Conservation (phyloP, 345 rosid species). For the Pugionium dolabratum region DNA sequence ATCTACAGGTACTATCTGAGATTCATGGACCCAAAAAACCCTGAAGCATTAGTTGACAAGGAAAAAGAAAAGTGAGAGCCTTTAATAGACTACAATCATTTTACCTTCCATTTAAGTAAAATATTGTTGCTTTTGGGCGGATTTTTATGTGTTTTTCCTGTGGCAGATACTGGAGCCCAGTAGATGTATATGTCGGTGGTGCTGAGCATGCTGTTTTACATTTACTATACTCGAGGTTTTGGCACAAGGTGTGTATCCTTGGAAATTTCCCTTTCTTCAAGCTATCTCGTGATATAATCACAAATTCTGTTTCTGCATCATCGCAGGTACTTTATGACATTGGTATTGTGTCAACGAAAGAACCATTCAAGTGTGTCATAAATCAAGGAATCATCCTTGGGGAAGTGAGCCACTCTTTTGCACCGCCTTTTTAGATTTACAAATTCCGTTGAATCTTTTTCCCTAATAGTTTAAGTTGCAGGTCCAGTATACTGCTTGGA, state of each 20-base stretch:
- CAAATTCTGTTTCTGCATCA: constrained; percentile 29
- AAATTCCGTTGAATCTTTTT: constrained; percentile 13
- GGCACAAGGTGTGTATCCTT: constrained; percentile 77
- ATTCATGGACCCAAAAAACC: constrained; percentile 88
- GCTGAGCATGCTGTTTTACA: constrained; percentile 99
- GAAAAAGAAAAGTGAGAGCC: constrained; percentile 70
- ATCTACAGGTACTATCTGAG: constrained; percentile 88
- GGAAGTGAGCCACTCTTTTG: constrained; percentile 55
- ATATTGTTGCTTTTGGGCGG: not conserved
- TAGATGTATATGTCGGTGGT: constrained; percentile 94
- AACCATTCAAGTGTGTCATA: constrained; percentile 95
- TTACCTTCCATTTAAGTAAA: not conserved
- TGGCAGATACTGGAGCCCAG: constrained; percentile 88
- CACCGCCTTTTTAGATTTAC: not conserved
- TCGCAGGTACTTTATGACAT: constrained; percentile 86
- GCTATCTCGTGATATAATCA: constrained; percentile 12
- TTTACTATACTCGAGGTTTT: constrained; percentile 88
- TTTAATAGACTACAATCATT: constrained; percentile 2
- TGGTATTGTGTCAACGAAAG: constrained; percentile 87
- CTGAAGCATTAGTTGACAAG: constrained; percentile 70
- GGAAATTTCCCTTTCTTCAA: constrained; percentile 3
- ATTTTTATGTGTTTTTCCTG: constrained; percentile 14
- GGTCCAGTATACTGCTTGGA: constrained; percentile 85
- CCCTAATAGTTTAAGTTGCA: constrained; percentile 47
- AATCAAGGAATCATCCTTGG: constrained; percentile 98